Evolutionary conservation across 305 asterid species (phyloP).

Genomic region (Lippia alba): DNA sequence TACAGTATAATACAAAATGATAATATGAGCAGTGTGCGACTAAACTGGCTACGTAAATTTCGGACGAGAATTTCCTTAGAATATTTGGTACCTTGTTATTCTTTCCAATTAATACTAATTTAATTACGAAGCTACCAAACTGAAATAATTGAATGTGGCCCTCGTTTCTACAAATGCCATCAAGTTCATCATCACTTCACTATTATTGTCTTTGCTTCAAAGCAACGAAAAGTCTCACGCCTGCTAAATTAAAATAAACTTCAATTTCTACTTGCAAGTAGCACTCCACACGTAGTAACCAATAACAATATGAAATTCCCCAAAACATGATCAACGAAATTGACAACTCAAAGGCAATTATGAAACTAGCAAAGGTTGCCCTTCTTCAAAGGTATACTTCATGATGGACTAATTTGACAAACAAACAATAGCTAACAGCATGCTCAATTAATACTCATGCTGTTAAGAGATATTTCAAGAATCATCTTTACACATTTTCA

Average conservation of each 20-base stretch:
- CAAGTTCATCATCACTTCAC: constrained; percentile 18
- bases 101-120: neutral
- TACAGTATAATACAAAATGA: no score
- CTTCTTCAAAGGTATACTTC: constrained; percentile 61
- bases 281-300: constrained; percentile 3
- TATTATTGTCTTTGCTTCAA: constrained; percentile 43
- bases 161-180: constrained; percentile 8
- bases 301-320: constrained; percentile 10
- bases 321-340: constrained; percentile 18
- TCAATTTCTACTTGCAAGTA: constrained; percentile 18
- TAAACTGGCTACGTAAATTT: no score
- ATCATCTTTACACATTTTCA: constrained; percentile 19
- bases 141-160: constrained; percentile 35
- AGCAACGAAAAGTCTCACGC: constrained; percentile 34
- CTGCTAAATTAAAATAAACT: constrained; percentile 19
- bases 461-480: constrained; percentile 14
- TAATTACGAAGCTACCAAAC: constrained; percentile 32
- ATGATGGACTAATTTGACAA: constrained; percentile 39
- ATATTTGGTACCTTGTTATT: neutral
- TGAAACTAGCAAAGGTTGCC: constrained; percentile 31
- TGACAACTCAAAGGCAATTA: constrained; percentile 17
- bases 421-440: constrained; percentile 9
- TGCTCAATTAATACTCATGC: constrained; percentile 35
- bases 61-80: no score
- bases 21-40: no score